Conservation (phyloP, 306 rosid species). For the Corylus avellana region DNA sequence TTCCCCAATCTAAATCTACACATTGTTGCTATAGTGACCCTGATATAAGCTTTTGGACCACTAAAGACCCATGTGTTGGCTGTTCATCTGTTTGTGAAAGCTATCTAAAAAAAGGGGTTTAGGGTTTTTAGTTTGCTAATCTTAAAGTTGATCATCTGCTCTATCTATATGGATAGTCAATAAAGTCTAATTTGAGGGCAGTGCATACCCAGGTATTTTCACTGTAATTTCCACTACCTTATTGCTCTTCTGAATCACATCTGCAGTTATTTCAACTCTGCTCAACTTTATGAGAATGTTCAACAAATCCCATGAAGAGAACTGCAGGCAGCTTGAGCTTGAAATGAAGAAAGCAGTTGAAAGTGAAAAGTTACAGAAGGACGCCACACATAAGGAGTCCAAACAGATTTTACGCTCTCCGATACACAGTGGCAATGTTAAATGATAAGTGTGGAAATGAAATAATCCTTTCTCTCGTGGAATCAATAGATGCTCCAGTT, state of each 20-base stretch:
- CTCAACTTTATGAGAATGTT: slow-evolving; percentile 79
- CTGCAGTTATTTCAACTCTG: slow-evolving; percentile 75
- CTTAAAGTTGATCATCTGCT: neutral
- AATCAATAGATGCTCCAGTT: slow-evolving; percentile 28
- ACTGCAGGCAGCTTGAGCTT: slow-evolving; percentile 68
- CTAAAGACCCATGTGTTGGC: neutral
- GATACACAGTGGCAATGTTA: slow-evolving; percentile 51
- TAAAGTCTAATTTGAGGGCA: neutral
- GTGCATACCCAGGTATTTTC: neutral
- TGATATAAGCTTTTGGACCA: neutral
- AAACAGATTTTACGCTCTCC: slow-evolving; percentile 44
- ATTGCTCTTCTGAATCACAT: slow-evolving; percentile 24
- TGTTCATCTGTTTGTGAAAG: neutral
- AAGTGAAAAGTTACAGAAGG: slow-evolving; percentile 47
- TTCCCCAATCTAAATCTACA: slow-evolving; percentile 2
- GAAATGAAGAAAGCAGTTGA: slow-evolving; percentile 73
- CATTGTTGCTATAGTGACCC: neutral
- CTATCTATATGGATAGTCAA: neutral
- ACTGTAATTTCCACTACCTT: slow-evolving; percentile 1
- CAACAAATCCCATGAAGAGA: slow-evolving; percentile 74
- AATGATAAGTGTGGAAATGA: slow-evolving; percentile 31
- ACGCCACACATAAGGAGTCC: slow-evolving; percentile 35
- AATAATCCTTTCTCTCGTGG: slow-evolving; percentile 1
- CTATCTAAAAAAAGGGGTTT: neutral
- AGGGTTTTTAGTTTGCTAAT: neutral